These are phyloP conservation scores for Citrus unshiu DNA, from an alignment of 345 rosid species.

Conservation along the genomic window DNA sequence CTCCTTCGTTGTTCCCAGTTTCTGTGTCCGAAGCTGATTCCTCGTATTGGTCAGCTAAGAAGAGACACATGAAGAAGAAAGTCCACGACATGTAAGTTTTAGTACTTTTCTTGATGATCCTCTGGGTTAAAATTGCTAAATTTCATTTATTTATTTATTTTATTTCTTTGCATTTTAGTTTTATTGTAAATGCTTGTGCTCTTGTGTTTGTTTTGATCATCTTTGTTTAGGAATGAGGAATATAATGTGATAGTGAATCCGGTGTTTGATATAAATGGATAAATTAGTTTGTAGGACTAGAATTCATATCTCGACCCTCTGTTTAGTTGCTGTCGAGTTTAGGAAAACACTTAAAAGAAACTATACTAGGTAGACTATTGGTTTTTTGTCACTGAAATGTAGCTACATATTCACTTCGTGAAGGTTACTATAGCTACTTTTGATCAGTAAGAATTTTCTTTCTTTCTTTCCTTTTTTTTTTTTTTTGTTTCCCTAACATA, in stretches of 20 bases:
- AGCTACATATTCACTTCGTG: background rate
- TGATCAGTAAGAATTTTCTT: background rate
- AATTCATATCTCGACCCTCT: background rate
- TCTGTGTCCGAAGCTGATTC: conserved; percentile 36
- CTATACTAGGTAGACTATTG: background rate
- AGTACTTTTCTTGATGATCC: background rate
- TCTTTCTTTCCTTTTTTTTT: too few species aligned
- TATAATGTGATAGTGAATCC: background rate
- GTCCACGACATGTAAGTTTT: conserved; percentile 72
- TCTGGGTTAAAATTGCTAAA: background rate
- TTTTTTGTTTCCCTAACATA: background rate
- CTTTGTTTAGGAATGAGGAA: background rate
- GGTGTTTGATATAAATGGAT: background rate
- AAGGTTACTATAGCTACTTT: background rate
- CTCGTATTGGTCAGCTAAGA: conserved; percentile 48
- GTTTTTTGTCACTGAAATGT: too few species aligned
- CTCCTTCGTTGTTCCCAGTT: conserved; percentile 25
- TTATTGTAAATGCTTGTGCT: background rate
- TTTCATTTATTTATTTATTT: background rate
- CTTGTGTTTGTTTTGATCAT: background rate
- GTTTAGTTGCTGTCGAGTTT: background rate
- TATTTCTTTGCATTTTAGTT: background rate
- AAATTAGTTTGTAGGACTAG: background rate
- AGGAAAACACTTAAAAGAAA: background rate
- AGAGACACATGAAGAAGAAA: conserved; percentile 70